Conservation (phyloP, 148 eudicot genomes). For the Rhododendron ferrugineum region DNA sequence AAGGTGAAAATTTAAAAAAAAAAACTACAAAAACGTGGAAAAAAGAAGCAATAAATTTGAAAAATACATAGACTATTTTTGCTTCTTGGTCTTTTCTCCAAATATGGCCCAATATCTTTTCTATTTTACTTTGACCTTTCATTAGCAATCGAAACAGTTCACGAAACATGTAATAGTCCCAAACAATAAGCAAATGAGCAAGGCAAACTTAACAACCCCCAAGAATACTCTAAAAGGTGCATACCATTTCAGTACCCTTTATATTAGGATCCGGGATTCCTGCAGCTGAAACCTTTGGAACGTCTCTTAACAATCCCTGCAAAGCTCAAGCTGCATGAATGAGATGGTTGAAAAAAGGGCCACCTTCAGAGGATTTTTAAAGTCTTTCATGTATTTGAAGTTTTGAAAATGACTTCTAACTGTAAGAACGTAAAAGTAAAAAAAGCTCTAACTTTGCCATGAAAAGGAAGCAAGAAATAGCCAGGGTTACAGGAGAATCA, state of each 20-base stretch:
- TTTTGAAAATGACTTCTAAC: not conserved
- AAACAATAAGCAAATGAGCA: not conserved
- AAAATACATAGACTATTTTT: not conserved
- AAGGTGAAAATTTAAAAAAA: not conserved
- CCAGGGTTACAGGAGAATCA: not conserved
- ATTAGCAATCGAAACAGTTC: not conserved
- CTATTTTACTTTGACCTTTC: not conserved
- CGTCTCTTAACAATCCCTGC: slow-evolving; percentile 46
- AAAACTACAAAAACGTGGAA: not conserved
- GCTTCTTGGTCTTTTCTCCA: not conserved
- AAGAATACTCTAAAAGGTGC: not conserved
- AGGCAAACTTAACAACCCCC: not conserved
- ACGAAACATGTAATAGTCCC: not conserved
- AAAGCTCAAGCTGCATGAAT: slow-evolving; percentile 7
- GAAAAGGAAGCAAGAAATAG: not conserved
- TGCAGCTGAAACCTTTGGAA: slow-evolving; percentile 23
- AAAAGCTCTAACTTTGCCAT: not conserved
- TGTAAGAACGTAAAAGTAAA: not conserved
- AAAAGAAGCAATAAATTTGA: not conserved
- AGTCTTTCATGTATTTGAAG: not conserved
- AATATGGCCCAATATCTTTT: not conserved
- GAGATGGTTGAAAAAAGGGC: not conserved
- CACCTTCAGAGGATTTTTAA: not conserved
- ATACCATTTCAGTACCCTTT: slow-evolving; percentile 22
- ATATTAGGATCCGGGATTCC: slow-evolving; percentile 22